phyloP scores from a whole-genome alignment of 1,139 yeast genomes.

The Protomyces lactucae-debilis region DNA sequence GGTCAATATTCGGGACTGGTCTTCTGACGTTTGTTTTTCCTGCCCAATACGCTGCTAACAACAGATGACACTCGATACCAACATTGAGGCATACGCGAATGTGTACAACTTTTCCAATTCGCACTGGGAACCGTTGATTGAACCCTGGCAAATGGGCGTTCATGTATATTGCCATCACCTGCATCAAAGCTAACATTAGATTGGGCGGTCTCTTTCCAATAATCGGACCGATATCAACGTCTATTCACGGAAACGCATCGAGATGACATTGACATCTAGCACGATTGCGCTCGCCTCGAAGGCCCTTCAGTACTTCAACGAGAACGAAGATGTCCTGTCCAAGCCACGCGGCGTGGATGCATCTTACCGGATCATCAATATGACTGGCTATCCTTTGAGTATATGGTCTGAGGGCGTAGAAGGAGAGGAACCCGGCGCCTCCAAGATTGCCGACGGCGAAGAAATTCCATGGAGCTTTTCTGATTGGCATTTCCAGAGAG shows the following conservation, averaged over 20 bases:
- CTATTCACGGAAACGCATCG: conserved; percentile 69
- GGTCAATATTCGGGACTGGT: conserved; percentile 76
- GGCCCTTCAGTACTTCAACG: conserved; percentile 63
- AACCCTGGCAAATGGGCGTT: conserved; percentile 77
- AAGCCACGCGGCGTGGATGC: conserved; percentile 73
- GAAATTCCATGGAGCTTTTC: conserved; percentile 84
- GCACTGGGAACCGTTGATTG: conserved; percentile 93
- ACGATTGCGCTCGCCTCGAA: conserved; percentile 45
- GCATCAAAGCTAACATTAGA: conserved; percentile 24
- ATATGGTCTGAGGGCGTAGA: conserved; percentile 62
- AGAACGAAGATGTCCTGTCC: conserved; percentile 50
- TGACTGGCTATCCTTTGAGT: conserved; percentile 74
- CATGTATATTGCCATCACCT: conserved; percentile 52
- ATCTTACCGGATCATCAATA: conserved; percentile 75
- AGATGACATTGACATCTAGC: conserved; percentile 74
- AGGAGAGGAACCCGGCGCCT: conserved; percentile 34
- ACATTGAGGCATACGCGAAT: conserved; percentile 65
- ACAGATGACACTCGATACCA: conserved; percentile 58
- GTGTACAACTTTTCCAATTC: conserved; percentile 87
- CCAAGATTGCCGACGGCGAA: conserved; percentile 49
- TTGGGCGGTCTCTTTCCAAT: conserved; percentile 34
- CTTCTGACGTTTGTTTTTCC: conserved; percentile 51
- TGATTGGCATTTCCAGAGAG: conserved; percentile 85
- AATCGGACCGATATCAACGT: conserved; percentile 58
- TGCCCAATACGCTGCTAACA: conserved; percentile 31